Base-by-base conservation (phyloP, 805 yeast genomes). In the Spathaspora passalidarum region DNA sequence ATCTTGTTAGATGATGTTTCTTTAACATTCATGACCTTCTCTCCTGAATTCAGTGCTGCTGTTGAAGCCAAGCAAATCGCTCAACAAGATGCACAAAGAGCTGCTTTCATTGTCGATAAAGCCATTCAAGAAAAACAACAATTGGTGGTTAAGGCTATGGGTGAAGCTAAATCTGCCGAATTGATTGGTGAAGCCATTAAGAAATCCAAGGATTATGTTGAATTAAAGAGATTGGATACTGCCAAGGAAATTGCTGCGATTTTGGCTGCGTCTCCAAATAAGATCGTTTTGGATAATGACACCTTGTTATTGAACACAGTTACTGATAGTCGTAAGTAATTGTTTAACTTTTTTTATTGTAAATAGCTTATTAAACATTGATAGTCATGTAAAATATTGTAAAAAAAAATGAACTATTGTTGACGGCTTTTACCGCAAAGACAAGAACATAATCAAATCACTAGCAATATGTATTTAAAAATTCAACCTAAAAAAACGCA, bases 1-100 rank as follows among this genome's bases (percentile, higher is more conserved):
- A 82, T 94, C 52, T 63, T 80, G 51, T 77, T 94, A 57, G 99
- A 94, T 66, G 99, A 94, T 69, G 99, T 94, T 39, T 94, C 99
- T 5, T 80, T 94, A 60, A 94, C 99, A 2, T 89, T 74, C 58
- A 94, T 94, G 98, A 88, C 97, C 1, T 94, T 94, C 67, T 87
- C 96, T 2, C 99, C 99, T 22, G 99, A 94, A 68, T 94, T 94
- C 66, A 91, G 98, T 36, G 83, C 86, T 38, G 98, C 98, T 4
- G 99, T 94, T 46, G 99, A 94, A 73, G 96, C 97, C 48, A 94
- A 94, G 71, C 99, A 94, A 75, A 94, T 94, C 69, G 98, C 99
- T 22, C 99, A 94, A 69, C 99, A 94, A 75, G 99, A 94, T 65
- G 98, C 99, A 17, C 97, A 94, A 72, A 84, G 96, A 67, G 98